Base-by-base conservation (phyloP, 2,329 filamentous ascomycete species). In the Aspergillus aculeatinus region DNA sequence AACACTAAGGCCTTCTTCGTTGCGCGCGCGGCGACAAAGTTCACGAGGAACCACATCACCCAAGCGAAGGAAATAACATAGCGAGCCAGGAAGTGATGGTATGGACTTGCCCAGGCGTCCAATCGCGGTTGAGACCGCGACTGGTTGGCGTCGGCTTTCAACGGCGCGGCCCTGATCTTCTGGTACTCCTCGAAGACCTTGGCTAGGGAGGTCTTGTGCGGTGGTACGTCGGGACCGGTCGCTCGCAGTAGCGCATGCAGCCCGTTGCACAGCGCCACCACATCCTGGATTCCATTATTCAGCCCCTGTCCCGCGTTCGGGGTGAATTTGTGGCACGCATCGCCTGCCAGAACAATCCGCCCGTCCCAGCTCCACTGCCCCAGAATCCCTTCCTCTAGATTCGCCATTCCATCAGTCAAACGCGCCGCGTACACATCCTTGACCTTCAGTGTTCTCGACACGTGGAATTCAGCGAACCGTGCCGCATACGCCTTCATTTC, bases 271-370 rank as follows among this genome's bases (percentile, higher is more conserved):
- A 65, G 55, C 6, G 58, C 56, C 31, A 66, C 62, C 4, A 67
- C 55, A 54, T 77, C 75, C 35, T 74, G 68, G 1, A 79, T 65
- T 0, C 71, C 76, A 21, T 71, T 72, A 62, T 79, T 77, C 42
- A 71, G 72, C 0, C 49, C 49, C 11, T 69, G 65, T 0, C 74
- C 76, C 0, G 73, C 67, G 51, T 73, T 76, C 0, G 77, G 74
- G 0, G 75, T 77, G 54, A 74, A 73, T 47, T 78, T 79, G 58
- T 79, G 77, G 1, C 68, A 70, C 0, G 77, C 64, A 47, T 79
- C 77, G 0, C 77, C 77, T 0, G 65, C 70, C 0, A 79, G 71
- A 1, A 75, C 75, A 7, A 79, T 63, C 0, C 73, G 66, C 1
- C 75, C 73, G 33, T 10, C 33, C 6, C 63, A 68, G 57, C 70